Evolutionary conservation across 805 yeast genomes (phyloP).

Genomic region (Candida cerambycidarum): DNA sequence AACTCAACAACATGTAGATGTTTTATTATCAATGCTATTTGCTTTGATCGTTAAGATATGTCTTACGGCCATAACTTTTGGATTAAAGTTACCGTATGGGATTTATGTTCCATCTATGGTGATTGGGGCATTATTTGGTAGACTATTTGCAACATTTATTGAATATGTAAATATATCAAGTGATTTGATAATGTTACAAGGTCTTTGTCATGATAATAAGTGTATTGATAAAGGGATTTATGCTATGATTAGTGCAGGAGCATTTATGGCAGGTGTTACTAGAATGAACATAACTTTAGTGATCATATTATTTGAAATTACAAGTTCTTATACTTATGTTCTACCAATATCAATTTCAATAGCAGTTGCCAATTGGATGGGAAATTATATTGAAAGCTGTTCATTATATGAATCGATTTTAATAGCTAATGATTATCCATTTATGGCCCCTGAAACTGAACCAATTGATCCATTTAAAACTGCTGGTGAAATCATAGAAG

Average conservation of each 20-base stretch:
- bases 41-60: conserved; percentile 47
- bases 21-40: conserved; percentile 30
- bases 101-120: conserved; percentile 67
- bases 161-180: conserved; percentile 34
- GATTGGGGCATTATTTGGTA: conserved; percentile 59
- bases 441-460: conserved; percentile 44
- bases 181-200: conserved; percentile 9
- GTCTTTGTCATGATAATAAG: conserved; percentile 17
- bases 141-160: conserved; percentile 45
- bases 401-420: conserved; percentile 52
- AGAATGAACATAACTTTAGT: conserved; percentile 55
- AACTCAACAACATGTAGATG: conserved; percentile 25
- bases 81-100: conserved; percentile 59
- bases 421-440: conserved; percentile 51
- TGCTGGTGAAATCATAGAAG: conserved; percentile 37
- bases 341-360: conserved; percentile 56
- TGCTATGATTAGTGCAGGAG: conserved; percentile 55
- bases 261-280: conserved; percentile 58
- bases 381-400: conserved; percentile 48
- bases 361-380: conserved; percentile 58
- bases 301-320: conserved; percentile 52
- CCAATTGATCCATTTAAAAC: conserved; percentile 30
- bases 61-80: conserved; percentile 54
- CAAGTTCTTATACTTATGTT: conserved; percentile 57
- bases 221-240: conserved; percentile 52